Base-by-base conservation (phyloP, 2,329 filamentous ascomycete genomes). In the Aspergillus japonicus region DNA sequence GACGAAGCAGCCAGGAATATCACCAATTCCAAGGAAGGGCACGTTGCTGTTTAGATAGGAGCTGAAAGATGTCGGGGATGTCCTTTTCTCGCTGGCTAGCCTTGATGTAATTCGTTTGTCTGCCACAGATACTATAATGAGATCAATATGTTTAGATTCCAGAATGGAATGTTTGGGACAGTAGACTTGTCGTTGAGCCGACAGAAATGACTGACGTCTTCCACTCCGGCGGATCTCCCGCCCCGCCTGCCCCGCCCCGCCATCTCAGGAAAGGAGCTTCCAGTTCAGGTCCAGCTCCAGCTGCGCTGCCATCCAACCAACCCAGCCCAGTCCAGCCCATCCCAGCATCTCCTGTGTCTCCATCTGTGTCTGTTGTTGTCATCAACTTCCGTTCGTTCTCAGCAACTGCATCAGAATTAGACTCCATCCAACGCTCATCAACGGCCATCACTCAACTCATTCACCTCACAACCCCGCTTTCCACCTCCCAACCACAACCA, bases 191-290 rank as follows among this genome's bases (percentile, higher is more conserved):
- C 2, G 26, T 29, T 29, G 7, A 29, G 26, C 26, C 8, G 7
- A 29, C 26, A 8, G 26, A 8, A 29, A 29, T 7, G 39, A 19
- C 61, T 64, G 62, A 64, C 62, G 60, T 64, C 60, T 55, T 53
- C 53, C 53, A 54, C 53, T 49, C 23, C 39, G 42, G 53, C 39
- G 42, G 53, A 55, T 55, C 53, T 47, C 57, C 58, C 58, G 52
- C 61, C 59, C 60, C 60, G 51, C 60, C 58, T 55, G 54, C 61
- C 49, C 61, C 52, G 49, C 59, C 53, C 44, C 44, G 55, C 58
- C 49, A 56, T 59, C 50, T 54, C 61, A 50, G 14, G 39, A 44
- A 44, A 55, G 47, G 42, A 55, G 53, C 53, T 55, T 26, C 24
- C 24, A 26, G 24, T 26, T 8, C 26, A 7, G 5, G 7, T 26